Percentiles rank a stretch among this genome's conserved stretches.
These are phyloP conservation scores for Fomitopsis pulvina DNA, from an alignment of 768 basidiomycete genomes.

Conservation along the genomic window DNA sequence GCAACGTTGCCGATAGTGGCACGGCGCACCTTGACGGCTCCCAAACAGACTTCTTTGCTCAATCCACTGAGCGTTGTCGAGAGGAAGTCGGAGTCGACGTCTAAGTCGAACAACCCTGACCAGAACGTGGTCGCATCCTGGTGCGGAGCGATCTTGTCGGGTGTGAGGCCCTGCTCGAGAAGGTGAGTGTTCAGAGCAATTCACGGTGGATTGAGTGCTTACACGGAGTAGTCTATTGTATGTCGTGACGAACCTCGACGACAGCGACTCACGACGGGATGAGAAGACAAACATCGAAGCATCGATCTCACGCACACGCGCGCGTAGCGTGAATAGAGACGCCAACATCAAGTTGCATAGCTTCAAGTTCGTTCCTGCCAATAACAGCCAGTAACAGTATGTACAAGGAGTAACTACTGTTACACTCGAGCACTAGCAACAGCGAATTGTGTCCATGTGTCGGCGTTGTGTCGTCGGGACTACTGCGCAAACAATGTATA, in stretches of 20 bases:
- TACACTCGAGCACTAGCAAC: no score
- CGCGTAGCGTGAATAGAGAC: not conserved
- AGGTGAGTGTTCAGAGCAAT: not conserved
- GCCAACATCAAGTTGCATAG: not conserved
- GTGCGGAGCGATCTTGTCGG: slow-evolving; percentile 37
- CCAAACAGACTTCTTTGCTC: slow-evolving; percentile 44
- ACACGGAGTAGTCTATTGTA: slow-evolving; percentile 46
- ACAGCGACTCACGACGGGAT: slow-evolving; percentile 18
- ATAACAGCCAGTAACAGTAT: no score
- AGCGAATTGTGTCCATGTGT: no score
- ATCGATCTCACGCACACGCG: not conserved
- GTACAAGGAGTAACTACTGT: no score
- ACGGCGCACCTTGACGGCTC: slow-evolving; percentile 41
- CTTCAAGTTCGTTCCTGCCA: no score
- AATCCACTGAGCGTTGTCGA: slow-evolving; percentile 32
- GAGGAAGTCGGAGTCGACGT: slow-evolving; percentile 44
- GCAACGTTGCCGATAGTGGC: not conserved
- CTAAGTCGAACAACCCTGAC: slow-evolving; percentile 43
- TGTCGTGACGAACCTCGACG: slow-evolving; percentile 41
- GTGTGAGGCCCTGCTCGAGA: slow-evolving; percentile 33
- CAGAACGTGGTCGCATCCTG: slow-evolving; percentile 44
- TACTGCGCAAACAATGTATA: no score
- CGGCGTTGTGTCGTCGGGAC: no score
- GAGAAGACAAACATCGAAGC: slow-evolving; percentile 2
- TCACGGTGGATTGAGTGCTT: slow-evolving; percentile 4